These are phyloP conservation scores for Polyrhizophydium stewartii DNA, from an alignment of 371 early-diverging fungal species.

Conservation along the genomic window DNA sequence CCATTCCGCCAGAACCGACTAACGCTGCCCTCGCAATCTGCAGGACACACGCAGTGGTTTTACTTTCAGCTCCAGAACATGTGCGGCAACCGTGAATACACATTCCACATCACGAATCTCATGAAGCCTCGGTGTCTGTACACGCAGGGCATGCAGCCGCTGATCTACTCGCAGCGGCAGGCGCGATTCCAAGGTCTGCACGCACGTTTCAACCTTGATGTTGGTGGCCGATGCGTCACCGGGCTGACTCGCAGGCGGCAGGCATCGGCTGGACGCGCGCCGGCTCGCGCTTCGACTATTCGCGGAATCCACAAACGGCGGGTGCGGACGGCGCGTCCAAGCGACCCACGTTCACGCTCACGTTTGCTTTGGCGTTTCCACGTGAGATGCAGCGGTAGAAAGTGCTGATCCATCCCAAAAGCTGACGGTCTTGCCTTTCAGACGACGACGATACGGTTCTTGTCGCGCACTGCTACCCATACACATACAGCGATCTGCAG, in stretches of 20 bases:
- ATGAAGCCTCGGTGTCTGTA: slow-evolving; percentile 27
- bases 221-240: background rate
- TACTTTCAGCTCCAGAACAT: slow-evolving; percentile 25
- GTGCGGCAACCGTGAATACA: slow-evolving; percentile 12
- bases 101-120: slow-evolving; percentile 34
- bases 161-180: slow-evolving; percentile 17
- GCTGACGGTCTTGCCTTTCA: slow-evolving; percentile 14
- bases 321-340: background rate
- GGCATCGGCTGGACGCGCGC: slow-evolving; percentile 31
- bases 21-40: too few relatives aligned
- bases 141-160: slow-evolving; percentile 18
- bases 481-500: slow-evolving; percentile 35
- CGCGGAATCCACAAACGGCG: slow-evolving; percentile 1
- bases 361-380: background rate
- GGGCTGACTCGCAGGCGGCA: background rate
- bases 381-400: too few relatives aligned
- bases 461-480: slow-evolving; percentile 39
- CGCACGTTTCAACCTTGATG: background rate
- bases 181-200: background rate
- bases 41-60: slow-evolving; percentile 33
- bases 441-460: slow-evolving; percentile 20
- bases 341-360: background rate
- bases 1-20: too few relatives aligned
- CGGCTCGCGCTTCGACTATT: slow-evolving; percentile 28
- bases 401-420: too few relatives aligned